phyloP scores from a whole-genome alignment of 2,329 filamentous ascomycete genomes.

The Phyllosticta citrichinensis region DNA sequence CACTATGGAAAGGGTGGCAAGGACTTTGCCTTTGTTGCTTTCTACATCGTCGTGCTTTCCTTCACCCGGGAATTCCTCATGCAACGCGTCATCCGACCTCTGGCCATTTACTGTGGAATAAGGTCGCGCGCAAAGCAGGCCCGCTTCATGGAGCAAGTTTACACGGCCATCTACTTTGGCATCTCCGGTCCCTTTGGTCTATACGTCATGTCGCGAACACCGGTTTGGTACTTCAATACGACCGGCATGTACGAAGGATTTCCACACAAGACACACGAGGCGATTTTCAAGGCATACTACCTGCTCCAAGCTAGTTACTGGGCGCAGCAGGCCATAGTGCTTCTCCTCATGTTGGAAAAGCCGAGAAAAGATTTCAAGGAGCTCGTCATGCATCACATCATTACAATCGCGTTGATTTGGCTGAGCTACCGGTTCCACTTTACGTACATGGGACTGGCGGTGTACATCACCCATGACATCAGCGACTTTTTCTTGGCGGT shows the following conservation, averaged over 20 bases:
- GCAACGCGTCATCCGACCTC: conserved; percentile 74
- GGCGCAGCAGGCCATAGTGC: conserved; percentile 85
- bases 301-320: conserved; percentile 91
- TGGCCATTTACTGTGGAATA: conserved; percentile 62
- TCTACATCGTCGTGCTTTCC: conserved; percentile 81
- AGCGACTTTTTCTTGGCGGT: conserved; percentile 92
- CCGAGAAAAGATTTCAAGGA: conserved; percentile 92
- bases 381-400: conserved; percentile 82
- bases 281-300: conserved; percentile 87
- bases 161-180: conserved; percentile 84
- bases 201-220: conserved; percentile 84
- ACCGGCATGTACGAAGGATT: conserved; percentile 81
- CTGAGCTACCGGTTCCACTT: conserved; percentile 94
- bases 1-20: conserved; percentile 85
- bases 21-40: conserved; percentile 78
- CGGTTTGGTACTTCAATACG: conserved; percentile 94
- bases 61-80: conserved; percentile 95
- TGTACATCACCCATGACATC: conserved; percentile 92
- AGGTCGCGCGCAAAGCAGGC: conserved; percentile 66
- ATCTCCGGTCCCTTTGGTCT: conserved; percentile 74
- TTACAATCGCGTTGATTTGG: conserved; percentile 73
- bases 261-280: conserved; percentile 73
- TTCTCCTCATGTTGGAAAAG: conserved; percentile 81
- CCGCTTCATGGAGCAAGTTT: conserved; percentile 93
- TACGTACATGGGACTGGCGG: conserved; percentile 84